Conservation (phyloP, 2,329 filamentous ascomycete genomes). For the Endocalyx cinctus region DNA sequence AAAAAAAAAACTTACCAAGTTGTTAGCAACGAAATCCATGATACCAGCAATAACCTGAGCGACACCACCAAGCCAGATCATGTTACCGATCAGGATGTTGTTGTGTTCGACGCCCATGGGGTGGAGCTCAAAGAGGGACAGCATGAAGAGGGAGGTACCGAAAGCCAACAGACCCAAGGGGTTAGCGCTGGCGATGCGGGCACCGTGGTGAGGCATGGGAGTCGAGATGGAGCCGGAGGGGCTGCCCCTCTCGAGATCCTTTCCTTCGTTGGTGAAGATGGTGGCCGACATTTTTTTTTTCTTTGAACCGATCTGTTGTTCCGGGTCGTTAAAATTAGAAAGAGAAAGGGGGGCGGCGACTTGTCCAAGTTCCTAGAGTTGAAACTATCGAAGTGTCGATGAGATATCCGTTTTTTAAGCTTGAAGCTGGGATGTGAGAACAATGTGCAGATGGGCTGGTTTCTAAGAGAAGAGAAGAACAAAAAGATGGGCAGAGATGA, state of each 20-base stretch:
- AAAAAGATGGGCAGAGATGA: too few relatives aligned
- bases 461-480: too few relatives aligned
- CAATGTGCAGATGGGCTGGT: too few relatives aligned
- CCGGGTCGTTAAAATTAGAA: too few relatives aligned
- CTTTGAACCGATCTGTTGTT: too few relatives aligned
- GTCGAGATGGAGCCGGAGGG: slow-evolving; percentile 9
- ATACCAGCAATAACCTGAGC: slow-evolving; percentile 19
- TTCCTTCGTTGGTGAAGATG: slow-evolving; percentile 12
- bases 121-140: slow-evolving; percentile 17
- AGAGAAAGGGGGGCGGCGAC: too few relatives aligned
- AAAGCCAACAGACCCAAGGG: slow-evolving; percentile 32
- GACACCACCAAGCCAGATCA: slow-evolving; percentile 33
- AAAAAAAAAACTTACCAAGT: slow-evolving; percentile 15
- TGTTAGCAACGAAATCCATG: slow-evolving; percentile 20
- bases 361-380: too few relatives aligned
- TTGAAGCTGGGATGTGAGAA: too few relatives aligned
- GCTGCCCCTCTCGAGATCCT: slow-evolving; percentile 18
- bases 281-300: slow-evolving; percentile 12
- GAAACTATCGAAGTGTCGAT: too few relatives aligned
- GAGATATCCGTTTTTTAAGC: too few relatives aligned
- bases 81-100: slow-evolving; percentile 28
- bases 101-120: slow-evolving; percentile 15
- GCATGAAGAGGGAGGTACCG: slow-evolving; percentile 26
- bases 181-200: slow-evolving; percentile 18
- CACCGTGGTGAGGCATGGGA: slow-evolving; percentile 7